phyloP scores from a whole-genome alignment of 495 filamentous ascomycete species.

The Trichoderma asperelloides region DNA sequence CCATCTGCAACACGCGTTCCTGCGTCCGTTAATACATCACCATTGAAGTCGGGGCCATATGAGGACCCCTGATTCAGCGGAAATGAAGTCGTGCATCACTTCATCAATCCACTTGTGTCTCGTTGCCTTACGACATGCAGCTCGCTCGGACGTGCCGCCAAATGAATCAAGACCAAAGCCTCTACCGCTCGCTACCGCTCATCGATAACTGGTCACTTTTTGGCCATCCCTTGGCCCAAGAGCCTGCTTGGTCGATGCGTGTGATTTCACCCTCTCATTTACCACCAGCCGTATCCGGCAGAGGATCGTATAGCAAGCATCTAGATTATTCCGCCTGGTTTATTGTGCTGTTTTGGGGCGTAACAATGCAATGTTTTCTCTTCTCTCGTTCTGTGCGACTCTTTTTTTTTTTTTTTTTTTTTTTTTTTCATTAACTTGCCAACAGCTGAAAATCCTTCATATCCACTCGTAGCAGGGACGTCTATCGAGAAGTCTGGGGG shows the following conservation, averaged over 20 bases:
- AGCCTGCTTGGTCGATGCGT: not conserved
- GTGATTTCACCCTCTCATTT: not conserved
- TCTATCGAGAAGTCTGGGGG: not conserved
- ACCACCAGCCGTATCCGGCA: not conserved
- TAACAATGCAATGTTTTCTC: not conserved
- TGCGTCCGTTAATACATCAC: not conserved
- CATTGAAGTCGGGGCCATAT: not conserved
- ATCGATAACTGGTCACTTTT: not conserved
- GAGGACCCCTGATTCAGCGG: not conserved
- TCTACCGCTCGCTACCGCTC: not conserved
- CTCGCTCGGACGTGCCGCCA: not conserved
- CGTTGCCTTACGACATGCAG: not conserved
- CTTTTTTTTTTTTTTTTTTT: no score
- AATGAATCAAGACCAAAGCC: not conserved
- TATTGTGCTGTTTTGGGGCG: not conserved
- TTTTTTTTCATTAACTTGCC: not conserved
- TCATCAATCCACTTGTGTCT: not conserved
- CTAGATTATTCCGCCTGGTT: not conserved
- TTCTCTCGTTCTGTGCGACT: not conserved
- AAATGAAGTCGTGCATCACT: not conserved
- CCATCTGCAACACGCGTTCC: slow-evolving; percentile 5
- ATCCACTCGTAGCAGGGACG: not conserved
- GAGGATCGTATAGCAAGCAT: not conserved
- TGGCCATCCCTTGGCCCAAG: not conserved
- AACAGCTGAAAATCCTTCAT: not conserved